phyloP scores from a whole-genome alignment of 2,329 filamentous ascomycete species.

The Cercospora sp. region DNA sequence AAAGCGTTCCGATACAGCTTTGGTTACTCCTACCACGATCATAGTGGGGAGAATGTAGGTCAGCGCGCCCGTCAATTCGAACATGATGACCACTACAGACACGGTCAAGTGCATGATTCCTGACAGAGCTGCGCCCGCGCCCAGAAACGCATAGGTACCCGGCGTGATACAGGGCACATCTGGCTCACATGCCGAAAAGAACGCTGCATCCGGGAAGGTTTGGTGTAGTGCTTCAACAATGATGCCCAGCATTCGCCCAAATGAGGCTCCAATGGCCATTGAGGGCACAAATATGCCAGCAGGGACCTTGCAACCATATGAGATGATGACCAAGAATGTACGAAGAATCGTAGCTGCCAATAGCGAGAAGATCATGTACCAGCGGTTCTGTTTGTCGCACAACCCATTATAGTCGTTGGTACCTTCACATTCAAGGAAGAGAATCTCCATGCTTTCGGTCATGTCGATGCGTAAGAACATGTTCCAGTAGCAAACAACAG shows the following conservation, averaged over 20 bases:
- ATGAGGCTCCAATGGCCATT: constrained; percentile 94
- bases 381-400: constrained; percentile 75
- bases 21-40: constrained; percentile 97
- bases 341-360: constrained; percentile 77
- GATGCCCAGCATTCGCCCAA: constrained; percentile 91
- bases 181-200: constrained; percentile 85
- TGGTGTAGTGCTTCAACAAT: constrained; percentile 88
- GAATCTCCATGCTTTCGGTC: constrained; percentile 98
- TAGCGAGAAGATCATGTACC: constrained; percentile 76
- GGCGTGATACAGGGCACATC: constrained; percentile 96
- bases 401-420: constrained; percentile 85
- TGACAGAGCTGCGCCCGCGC: constrained; percentile 84
- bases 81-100: constrained; percentile 98
- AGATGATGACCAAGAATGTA: constrained; percentile 84
- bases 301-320: constrained; percentile 96
- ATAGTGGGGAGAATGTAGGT: constrained; percentile 98
- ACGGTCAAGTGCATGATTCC: constrained; percentile 99
- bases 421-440: constrained; percentile 91
- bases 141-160: constrained; percentile 93
- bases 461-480: constrained; percentile 95
- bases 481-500: constrained; percentile 94
- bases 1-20: constrained; percentile 85
- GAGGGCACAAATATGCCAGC: constrained; percentile 97
- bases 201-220: constrained; percentile 74
- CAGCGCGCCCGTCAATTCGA: constrained; percentile 93